Evolutionary conservation across 179 eudicot genomes (phyloP), one percentile per base, ranked within the genome.

Genomic region (Amaranthus tricolor): DNA sequence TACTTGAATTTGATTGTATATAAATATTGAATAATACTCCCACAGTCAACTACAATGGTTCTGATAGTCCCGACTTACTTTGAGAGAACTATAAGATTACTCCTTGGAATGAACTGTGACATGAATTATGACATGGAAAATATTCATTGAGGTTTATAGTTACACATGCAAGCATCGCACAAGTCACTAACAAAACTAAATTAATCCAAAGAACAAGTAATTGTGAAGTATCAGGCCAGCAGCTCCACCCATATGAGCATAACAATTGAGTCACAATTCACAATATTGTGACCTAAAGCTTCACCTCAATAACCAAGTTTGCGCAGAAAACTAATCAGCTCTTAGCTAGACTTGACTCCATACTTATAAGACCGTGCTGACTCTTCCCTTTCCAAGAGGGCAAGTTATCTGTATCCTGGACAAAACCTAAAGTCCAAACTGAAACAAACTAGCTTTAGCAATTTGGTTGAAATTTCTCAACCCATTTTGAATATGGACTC

Each of bases 111-210:
- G 40, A 31, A 7, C 17, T 63, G 58, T 12, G 54, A 57, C 40
- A 31, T 31, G 40, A 31, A 31, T 63, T 4, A 45, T 20, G 24
- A 44, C 17, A 65, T 5, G n/a, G 58, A 44, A 49, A 72, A 24
- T 24, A 60, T 66, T 64, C 14, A 31, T 50, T 40, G 72, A 57
- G 24, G 49, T 75, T 72, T 57, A 31, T 19, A 66, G 59, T 50
- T 66, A 66, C 31, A 4, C 24, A 31, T 31, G 40, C 17, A n/a
- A 31, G 7, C 19, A 45, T 31, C 44, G 7, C 19, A 7, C 50
- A 63, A 17, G 58, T 43, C 67, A 71, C 64, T 9, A 77, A 44
- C 66, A 24, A 55, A 63, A 63, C 15, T 50, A n/a, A 9, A 53
- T 56, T 66, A 67, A 51, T 53, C 52, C 12, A 20, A 10, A 14